Evolutionary conservation across 495 filamentous ascomycete species (phyloP).

Genomic region (Echria macrotheca): DNA sequence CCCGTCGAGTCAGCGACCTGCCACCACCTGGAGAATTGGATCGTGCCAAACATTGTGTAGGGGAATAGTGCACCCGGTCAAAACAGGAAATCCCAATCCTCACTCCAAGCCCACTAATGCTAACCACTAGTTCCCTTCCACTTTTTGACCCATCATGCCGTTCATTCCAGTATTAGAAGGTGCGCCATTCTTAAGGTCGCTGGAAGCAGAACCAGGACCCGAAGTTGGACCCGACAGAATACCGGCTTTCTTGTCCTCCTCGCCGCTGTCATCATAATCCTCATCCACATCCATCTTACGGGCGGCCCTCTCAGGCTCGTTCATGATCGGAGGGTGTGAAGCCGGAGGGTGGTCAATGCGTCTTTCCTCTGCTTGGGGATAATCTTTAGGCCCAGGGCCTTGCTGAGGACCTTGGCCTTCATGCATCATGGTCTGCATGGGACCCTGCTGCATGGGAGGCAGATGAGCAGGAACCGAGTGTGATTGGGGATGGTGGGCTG

Average conservation of each 20-base stretch:
- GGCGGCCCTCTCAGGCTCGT: conserved; percentile 72
- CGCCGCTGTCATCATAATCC: conserved; percentile 86
- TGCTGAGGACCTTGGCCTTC: conserved; percentile 43
- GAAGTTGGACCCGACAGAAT: conserved; percentile 28
- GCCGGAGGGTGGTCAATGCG: conserved; percentile 45
- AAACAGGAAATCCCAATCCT: too few relatives aligned
- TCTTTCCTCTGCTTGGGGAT: conserved; percentile 43
- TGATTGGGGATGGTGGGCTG: conserved; percentile 75
- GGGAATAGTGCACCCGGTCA: too few relatives aligned
- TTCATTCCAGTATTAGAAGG: conserved; percentile 40
- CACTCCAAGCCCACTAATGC: too few relatives aligned
- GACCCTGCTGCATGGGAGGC: conserved; percentile 59
- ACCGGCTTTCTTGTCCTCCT: conserved; percentile 67
- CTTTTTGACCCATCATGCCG: conserved; percentile 42
- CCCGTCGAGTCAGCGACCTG: too few relatives aligned
- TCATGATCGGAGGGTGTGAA: conserved; percentile 40
- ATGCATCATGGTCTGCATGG: conserved; percentile 53
- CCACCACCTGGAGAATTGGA: too few relatives aligned
- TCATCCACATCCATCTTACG: conserved; percentile 97
- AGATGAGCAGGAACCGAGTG: conserved; percentile 64
- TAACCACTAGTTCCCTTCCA: conserved; percentile 30
- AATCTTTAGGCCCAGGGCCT: conserved; percentile 55
- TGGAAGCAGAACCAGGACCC: conserved; percentile 21
- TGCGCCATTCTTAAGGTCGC: conserved; percentile 45
- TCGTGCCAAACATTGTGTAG: too few relatives aligned